Evolutionary conservation across 2,329 filamentous ascomycete genomes (phyloP), one percentile per base, ranked within the genome.

Genomic region (Fonsecaea nubica): DNA sequence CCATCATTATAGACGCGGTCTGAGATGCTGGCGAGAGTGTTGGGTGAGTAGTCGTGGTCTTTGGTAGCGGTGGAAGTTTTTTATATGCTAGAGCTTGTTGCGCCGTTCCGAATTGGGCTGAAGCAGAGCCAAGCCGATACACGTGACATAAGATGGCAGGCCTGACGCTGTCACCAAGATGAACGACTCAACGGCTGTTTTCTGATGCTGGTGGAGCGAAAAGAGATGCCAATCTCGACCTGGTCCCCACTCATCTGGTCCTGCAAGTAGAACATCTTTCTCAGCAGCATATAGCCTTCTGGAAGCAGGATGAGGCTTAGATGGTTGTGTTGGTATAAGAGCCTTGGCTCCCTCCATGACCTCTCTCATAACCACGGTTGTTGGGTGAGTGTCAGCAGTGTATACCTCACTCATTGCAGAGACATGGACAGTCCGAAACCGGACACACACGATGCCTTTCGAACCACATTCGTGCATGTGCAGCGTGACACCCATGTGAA

Each of bases 381-480:
- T 18, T 10, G 40, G 40, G 8, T 45, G 4, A 18, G n/a, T 45
- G n/a, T 3, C 13, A 21, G 18, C 10, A 25, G 18, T 9, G 18
- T 25, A 25, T 25, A 15, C 15, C 33, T 71, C 64, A 75, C 58
- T 67, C 67, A 62, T 75, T 81, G 77, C 85, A 87, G 72, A 82
- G 77, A 72, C 85, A 87, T 67, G 79, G 76, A 73, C 85, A 87
- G 70, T 84, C 83, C 62, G 83, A 82, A 66, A 85, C 84, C 1
- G 85, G 83, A 77, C 85, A 87, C 70, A 82, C 81, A 42, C 77
- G 77, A 76, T 86, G 83, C 71, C 80, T 80, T 25, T 71, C 69
- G 75, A 89, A 90, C 87, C 87, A 90, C 67, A 84, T 82, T 70
- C 82, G 77, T 10, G 87, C 87, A 79, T 89, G 87, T 75, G 87